phyloP scores from a whole-genome alignment of 2,329 filamentous ascomycete species.

The Cadophora malorum region DNA sequence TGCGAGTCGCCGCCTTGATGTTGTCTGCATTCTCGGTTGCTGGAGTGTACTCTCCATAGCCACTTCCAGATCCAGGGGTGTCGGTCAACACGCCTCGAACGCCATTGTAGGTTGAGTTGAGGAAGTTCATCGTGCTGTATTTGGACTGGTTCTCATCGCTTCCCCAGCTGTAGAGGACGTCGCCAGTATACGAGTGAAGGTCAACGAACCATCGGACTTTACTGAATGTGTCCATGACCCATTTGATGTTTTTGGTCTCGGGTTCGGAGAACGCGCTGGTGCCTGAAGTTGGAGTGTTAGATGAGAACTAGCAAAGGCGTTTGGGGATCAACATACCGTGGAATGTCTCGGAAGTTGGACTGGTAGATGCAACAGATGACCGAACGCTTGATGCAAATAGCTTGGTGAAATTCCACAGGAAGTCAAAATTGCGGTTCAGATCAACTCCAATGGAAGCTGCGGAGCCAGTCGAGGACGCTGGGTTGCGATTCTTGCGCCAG shows the following conservation, averaged over 20 bases:
- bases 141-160: slow-evolving; percentile 58
- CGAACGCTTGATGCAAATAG: slow-evolving; percentile 51
- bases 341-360: slow-evolving; percentile 43
- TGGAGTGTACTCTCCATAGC: slow-evolving; percentile 55
- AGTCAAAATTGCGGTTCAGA: slow-evolving; percentile 64
- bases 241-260: slow-evolving; percentile 61
- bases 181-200: slow-evolving; percentile 60
- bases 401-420: slow-evolving; percentile 58
- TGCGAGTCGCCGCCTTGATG: slow-evolving; percentile 44
- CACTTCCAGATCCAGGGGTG: slow-evolving; percentile 41
- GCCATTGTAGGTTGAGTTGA: slow-evolving; percentile 58
- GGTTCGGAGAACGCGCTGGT: slow-evolving; percentile 59
- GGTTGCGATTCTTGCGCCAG: slow-evolving; percentile 64
- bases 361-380: slow-evolving; percentile 49
- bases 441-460: slow-evolving; percentile 53
- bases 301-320: background rate
- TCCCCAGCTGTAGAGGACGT: slow-evolving; percentile 63
- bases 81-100: slow-evolving; percentile 55
- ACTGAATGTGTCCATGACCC: slow-evolving; percentile 56
- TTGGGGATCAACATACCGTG: slow-evolving; percentile 42
- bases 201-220: slow-evolving; percentile 64
- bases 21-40: slow-evolving; percentile 48
- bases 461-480: slow-evolving; percentile 44
- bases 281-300: slow-evolving; percentile 44
- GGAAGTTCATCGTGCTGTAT: slow-evolving; percentile 56